Evolutionary conservation across 2,329 filamentous ascomycete genomes (phyloP).

Genomic region (Colletotrichum tanaceti): DNA sequence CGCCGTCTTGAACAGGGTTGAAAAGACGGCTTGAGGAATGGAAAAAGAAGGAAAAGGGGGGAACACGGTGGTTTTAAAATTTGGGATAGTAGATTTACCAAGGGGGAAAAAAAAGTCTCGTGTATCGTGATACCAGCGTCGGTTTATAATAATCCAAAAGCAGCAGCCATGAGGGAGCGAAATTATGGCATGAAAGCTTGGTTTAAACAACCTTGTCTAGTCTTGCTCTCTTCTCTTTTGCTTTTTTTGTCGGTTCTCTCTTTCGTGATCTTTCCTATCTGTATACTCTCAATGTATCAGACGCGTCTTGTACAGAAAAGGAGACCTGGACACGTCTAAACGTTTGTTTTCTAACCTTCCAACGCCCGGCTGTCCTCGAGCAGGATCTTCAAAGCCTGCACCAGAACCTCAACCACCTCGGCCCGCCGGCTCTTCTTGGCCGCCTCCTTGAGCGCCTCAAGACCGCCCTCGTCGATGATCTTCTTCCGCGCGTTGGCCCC

Average conservation of each 20-base stretch:
- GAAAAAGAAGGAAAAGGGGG: not conserved
- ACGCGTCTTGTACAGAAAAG: constrained; percentile 17
- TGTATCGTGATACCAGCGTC: constrained; percentile 29
- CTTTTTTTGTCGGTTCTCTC: not conserved
- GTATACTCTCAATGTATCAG: constrained; percentile 30
- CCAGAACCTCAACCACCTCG: constrained; percentile 77
- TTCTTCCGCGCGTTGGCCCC: constrained; percentile 70
- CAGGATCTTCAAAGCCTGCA: constrained; percentile 78
- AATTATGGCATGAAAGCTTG: not conserved
- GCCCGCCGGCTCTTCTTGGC: constrained; percentile 75
- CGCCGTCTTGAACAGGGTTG: constrained; percentile 70
- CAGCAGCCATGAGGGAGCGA: not conserved
- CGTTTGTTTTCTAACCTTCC: constrained; percentile 16
- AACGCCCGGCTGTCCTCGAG: constrained; percentile 54
- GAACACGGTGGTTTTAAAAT: not conserved
- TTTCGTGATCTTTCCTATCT: constrained; percentile 15
- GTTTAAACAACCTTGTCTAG: constrained; percentile 1
- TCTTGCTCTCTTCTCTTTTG: not conserved
- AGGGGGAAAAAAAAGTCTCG: no score
- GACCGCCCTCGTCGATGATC: constrained; percentile 70
- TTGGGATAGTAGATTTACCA: no score
- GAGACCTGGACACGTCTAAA: not conserved
- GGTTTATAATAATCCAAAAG: constrained; percentile 6
- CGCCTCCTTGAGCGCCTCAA: constrained; percentile 76
- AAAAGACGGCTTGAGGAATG: constrained; percentile 45